Percentiles rank a stretch among this genome's conserved stretches.
Conservation (phyloP, 768 basidiomycete genomes). For the Sutorius australiensis region DNA sequence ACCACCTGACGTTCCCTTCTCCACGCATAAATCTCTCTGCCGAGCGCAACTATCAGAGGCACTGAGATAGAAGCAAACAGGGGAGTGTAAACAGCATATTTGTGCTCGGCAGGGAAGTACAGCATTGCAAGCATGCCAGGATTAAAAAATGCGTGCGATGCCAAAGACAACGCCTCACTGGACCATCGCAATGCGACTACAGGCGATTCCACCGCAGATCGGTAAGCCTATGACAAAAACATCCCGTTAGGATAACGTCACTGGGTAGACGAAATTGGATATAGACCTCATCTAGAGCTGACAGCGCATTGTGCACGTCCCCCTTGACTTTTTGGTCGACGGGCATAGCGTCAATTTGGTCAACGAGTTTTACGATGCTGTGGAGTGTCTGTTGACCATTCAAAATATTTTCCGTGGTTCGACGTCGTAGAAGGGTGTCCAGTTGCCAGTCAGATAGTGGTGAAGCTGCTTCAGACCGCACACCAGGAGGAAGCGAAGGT, state of each 20-base stretch:
- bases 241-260: conserved; percentile 8
- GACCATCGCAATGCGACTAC: conserved; percentile 52
- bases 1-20: conserved; percentile 23
- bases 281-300: conserved; percentile 68
- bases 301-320: conserved; percentile 67
- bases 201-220: conserved; percentile 17
- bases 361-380: conserved; percentile 81
- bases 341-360: conserved; percentile 89
- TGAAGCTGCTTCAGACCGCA: conserved; percentile 31
- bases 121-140: conserved; percentile 94
- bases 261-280: neutral
- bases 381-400: conserved; percentile 69
- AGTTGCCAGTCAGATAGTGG: conserved; percentile 72
- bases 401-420: conserved; percentile 64
- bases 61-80: conserved; percentile 89
- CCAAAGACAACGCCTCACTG: conserved; percentile 54
- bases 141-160: conserved; percentile 91
- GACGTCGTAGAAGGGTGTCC: conserved; percentile 67
- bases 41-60: conserved; percentile 69
- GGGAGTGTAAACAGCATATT: conserved; percentile 94
- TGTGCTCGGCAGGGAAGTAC: conserved; percentile 98
- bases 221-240: conserved; percentile 21
- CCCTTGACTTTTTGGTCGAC: conserved; percentile 72
- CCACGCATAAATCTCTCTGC: conserved; percentile 74
- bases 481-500: conserved; percentile 50